Evolutionary conservation across 2,329 filamentous ascomycete species (phyloP), one percentile per base, ranked within the genome.

Genomic region (Talaromyces marneffei): DNA sequence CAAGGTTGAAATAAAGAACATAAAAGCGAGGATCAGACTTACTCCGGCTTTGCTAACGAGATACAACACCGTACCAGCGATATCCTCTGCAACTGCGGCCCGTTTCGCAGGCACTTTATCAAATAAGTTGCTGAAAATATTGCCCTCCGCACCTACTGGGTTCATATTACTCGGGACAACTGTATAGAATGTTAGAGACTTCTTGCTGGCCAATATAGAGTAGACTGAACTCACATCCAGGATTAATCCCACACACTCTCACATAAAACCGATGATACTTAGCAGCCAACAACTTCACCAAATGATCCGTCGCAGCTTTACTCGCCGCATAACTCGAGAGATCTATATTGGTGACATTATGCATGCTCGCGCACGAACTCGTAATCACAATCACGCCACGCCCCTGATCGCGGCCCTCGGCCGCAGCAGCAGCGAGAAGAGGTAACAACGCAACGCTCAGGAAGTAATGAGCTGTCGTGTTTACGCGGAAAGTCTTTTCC

Each of bases 261-360:
- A 79, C 74, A 69, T 79, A 79, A 65, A 74, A 78, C 57, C 72
- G 69, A 23, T 69, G 70, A 62, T 80, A 82, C 65, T 83, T 83
- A 6, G 75, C 73, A 5, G 81, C 80, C 60, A 83, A 64, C 59
- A 83, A 66, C 55, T 67, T 73, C 2, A 82, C 80, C 14, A 82
- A 66, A 71, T 83, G 80, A 67, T 83, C 80, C 1, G 80, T 82
- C 0, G 79, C 80, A 1, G 80, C 80, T 64, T 83, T 83, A 64
- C 78, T 82, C 0, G 77, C 68, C 0, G 80, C 80, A 63, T 83
- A 83, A 65, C 78, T 80, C 4, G 79, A 82, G 66, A 83, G 69
- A 63, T 83, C 80, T 3, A 83, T 73, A 64, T 83, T 83, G 1
- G 80, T 83, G 1, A 68, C 77, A 67, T 82, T 82, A 62, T 82